Evolutionary conservation across 306 rosid genomes (phyloP).

Genomic region (Cucurbita moschata): DNA sequence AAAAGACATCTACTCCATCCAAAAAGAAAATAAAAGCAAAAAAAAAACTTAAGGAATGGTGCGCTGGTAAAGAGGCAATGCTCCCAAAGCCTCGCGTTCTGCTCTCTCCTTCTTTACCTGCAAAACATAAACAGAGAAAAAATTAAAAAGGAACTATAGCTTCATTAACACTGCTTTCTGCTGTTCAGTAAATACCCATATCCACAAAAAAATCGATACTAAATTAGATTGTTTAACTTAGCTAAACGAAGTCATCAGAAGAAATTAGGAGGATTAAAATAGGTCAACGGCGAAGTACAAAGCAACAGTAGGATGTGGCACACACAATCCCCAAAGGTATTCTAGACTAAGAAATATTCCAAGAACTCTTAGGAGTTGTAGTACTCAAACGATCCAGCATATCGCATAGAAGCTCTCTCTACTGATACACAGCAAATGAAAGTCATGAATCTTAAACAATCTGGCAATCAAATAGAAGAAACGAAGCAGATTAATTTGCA

Average conservation of each 20-base stretch:
- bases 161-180: background rate
- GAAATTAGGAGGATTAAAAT: background rate
- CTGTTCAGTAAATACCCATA: background rate
- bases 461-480: background rate
- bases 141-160: background rate
- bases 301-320: background rate
- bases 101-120: conserved; percentile 86
- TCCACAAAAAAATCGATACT: background rate
- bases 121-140: background rate
- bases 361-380: background rate
- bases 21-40: conserved; percentile 15
- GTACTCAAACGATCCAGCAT: background rate
- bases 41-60: conserved; percentile 51
- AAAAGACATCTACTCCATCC: conserved; percentile 12
- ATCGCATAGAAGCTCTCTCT: background rate
- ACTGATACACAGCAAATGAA: background rate
- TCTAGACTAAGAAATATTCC: background rate
- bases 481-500: background rate
- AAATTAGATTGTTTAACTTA: background rate
- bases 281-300: background rate
- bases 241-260: background rate
- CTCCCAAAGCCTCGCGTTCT: conserved; percentile 92
- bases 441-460: background rate
- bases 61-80: conserved; percentile 77
- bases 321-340: background rate